phyloP scores from a whole-genome alignment of 1,284 basidiomycete genomes.

The Erythrobasidium hasegawianum region DNA sequence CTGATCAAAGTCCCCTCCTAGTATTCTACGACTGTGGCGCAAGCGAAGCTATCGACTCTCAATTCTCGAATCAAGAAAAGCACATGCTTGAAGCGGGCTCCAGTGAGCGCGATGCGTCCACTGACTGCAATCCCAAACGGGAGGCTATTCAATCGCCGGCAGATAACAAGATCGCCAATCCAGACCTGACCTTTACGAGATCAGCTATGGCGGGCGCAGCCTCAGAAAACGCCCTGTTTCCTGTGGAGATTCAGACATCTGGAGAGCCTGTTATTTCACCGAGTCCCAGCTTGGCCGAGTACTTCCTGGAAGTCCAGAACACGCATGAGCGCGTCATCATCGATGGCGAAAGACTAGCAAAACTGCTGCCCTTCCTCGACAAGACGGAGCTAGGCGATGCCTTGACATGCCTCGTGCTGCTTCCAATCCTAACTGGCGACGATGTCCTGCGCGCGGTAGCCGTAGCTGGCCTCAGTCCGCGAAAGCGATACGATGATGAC shows the following conservation, averaged over 20 bases:
- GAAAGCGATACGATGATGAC: constrained; percentile 35
- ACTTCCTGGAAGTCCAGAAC: not conserved
- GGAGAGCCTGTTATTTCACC: not conserved
- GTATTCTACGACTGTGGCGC: constrained; percentile 12
- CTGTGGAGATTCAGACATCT: not conserved
- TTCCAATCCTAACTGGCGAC: not conserved
- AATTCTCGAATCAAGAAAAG: not conserved
- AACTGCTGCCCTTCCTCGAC: not conserved
- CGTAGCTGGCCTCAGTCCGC: constrained; percentile 39
- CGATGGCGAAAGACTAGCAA: not conserved
- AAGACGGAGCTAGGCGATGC: constrained; percentile 3
- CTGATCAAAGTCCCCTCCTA: not conserved
- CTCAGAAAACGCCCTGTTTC: not conserved
- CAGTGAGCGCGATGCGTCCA: no score
- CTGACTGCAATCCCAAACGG: no score
- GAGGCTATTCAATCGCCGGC: no score
- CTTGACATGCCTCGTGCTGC: not conserved
- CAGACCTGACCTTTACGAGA: not conserved
- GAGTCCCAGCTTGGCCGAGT: not conserved
- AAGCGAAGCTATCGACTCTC: not conserved
- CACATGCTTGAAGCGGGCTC: not conserved
- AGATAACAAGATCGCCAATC: no score
- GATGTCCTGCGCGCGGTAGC: constrained; percentile 29
- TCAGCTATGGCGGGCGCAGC: not conserved
- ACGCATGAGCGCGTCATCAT: not conserved